These are phyloP conservation scores for Trichophyton verrucosum DNA, from an alignment of 2,329 filamentous ascomycete species.

Conservation along the genomic window DNA sequence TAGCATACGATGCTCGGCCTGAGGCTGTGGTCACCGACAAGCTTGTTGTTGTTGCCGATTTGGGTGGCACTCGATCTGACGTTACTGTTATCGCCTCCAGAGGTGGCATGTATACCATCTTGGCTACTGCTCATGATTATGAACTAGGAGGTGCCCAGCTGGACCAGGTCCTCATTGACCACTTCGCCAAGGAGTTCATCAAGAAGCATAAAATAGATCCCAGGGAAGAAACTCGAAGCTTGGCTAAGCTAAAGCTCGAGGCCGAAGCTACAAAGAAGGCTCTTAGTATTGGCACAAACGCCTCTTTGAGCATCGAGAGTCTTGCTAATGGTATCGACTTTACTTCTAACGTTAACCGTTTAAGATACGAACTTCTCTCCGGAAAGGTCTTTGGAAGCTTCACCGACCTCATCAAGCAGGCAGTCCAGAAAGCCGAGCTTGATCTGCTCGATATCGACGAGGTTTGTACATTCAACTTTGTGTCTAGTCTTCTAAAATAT, in stretches of 20 bases:
- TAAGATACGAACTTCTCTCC: constrained; percentile 80
- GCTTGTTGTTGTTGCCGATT: constrained; percentile 77
- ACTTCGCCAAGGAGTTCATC: constrained; percentile 97
- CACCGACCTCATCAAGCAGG: constrained; percentile 70
- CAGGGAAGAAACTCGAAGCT: constrained; percentile 61
- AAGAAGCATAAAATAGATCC: constrained; percentile 94
- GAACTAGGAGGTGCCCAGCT: constrained; percentile 77
- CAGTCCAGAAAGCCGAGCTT: constrained; percentile 80
- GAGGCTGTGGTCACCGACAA: constrained; percentile 69
- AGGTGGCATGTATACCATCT: constrained; percentile 89
- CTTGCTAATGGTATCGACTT: constrained; percentile 84
- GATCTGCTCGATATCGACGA: constrained; percentile 90
- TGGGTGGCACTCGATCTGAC: constrained; percentile 87
- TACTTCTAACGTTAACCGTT: constrained; percentile 78
- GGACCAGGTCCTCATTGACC: constrained; percentile 83
- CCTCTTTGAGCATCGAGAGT: constrained; percentile 85
- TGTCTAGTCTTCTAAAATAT: background rate
- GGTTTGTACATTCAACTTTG: constrained; percentile 23
- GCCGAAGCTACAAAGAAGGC: constrained; percentile 86
- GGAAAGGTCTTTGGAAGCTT: constrained; percentile 81
- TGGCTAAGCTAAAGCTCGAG: constrained; percentile 89
- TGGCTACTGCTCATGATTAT: constrained; percentile 91
- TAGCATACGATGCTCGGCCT: constrained; percentile 81
- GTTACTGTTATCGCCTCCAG: constrained; percentile 81
- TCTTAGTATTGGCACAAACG: constrained; percentile 74